phyloP scores from a whole-genome alignment of 1,284 basidiomycete species.

The Chiua sp. region DNA sequence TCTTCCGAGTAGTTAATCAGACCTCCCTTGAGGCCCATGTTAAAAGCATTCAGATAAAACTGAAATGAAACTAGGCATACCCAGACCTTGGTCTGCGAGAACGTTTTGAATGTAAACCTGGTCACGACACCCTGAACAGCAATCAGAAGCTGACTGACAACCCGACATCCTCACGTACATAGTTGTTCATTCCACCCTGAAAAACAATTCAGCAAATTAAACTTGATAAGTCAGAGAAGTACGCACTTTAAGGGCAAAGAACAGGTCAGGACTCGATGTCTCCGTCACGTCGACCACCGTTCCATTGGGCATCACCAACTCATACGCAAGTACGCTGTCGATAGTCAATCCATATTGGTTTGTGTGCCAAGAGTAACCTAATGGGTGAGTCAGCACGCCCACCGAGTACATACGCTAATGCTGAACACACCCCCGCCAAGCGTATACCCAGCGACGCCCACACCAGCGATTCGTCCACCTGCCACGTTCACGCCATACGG shows the following conservation, averaged over 20 bases:
- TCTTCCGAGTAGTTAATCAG: not conserved
- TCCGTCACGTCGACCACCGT: conserved; percentile 38
- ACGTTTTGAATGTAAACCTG: not conserved
- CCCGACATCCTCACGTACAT: not conserved
- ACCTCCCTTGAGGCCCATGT: not conserved
- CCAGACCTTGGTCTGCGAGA: not conserved
- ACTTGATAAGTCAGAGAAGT: too few relatives aligned
- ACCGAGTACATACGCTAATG: not conserved
- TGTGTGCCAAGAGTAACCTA: not conserved
- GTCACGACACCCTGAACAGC: not conserved
- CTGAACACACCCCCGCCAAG: not conserved
- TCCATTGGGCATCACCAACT: not conserved
- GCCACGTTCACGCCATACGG: not conserved
- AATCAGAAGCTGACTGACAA: not conserved
- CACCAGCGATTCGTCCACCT: not conserved
- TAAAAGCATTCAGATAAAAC: not conserved
- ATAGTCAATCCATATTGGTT: not conserved
- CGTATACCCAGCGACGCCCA: not conserved
- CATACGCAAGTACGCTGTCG: not conserved
- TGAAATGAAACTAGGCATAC: not conserved
- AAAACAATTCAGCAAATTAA: too few relatives aligned
- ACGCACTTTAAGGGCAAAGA: conserved; percentile 52
- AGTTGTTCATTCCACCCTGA: not conserved
- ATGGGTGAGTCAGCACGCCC: not conserved
- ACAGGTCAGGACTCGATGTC: conserved; percentile 45